Evolutionary conservation across 1,139 yeast species (phyloP), one percentile per base, ranked within the genome.

Genomic region (Yarrowia galli): DNA sequence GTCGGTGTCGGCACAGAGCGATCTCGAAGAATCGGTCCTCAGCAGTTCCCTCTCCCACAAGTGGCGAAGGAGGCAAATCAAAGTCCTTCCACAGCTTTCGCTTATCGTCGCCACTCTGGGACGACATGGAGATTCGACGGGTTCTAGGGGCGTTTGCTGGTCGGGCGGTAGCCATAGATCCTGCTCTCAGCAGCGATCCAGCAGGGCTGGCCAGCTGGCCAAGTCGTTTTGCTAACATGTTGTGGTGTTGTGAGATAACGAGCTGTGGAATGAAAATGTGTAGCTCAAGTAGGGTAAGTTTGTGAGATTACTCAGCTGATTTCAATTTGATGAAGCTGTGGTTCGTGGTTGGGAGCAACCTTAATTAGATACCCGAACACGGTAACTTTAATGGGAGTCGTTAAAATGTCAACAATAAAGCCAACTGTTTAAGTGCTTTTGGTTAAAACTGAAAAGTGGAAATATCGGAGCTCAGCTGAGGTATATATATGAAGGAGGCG

Each of bases 71-170:
- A 23, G 66, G 66, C 56, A 61, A 28, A 36, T 61, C 56, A 36
- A 61, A 61, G 66, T 48, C 56, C 56, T 61, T 61, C 56, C 54
- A 61, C 18, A 46, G 45, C 45, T 46, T 46, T 46, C 66, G 45
- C 56, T 46, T 46, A 5, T 61, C 66, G 13, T 46, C 56, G 32
- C 64, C 64, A 28, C 51, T 58, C 38, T 46, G 56, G 54, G 66
- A 61, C 56, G 66, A 46, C 66, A 61, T 61, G 43, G 66, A 61
- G 56, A 61, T 61, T 46, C 66, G 43, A 16, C 66, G 66, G 25
- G 56, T 43, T 58, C 64, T 42, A n/a, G 64, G 64, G 35, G 51
- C 64, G 23, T 20, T 43, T 12, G 51, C 64, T 42, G 49, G 64
- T 43, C 49, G 64, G 9, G 64, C 46, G 10, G 28, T 58, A 22